Evolutionary conservation across 2,329 filamentous ascomycete genomes (phyloP).

Genomic region (Pseudopithomyces maydicus): DNA sequence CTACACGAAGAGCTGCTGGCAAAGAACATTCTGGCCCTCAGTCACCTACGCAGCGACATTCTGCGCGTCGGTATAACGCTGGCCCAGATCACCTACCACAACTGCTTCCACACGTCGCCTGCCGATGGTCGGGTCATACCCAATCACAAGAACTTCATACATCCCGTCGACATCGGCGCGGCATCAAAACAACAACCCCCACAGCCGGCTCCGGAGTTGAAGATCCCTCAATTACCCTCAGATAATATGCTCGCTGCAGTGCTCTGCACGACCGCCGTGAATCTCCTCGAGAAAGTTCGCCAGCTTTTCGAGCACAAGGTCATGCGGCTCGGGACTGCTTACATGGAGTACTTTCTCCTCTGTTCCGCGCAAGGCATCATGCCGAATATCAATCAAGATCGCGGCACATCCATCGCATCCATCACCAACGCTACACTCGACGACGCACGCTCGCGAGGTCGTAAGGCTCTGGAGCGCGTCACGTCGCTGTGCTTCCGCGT

Average conservation of each 20-base stretch:
- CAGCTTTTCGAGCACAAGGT: conserved; percentile 40
- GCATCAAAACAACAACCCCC: conserved; percentile 9
- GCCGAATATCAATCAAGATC: conserved; percentile 22
- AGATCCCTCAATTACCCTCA: conserved; percentile 26
- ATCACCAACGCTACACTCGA: conserved; percentile 20
- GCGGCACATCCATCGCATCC: conserved; percentile 22
- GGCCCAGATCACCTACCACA: conserved; percentile 32
- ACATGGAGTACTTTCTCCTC: conserved; percentile 43
- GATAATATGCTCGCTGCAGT: conserved; percentile 32
- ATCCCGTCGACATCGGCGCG: conserved; percentile 10
- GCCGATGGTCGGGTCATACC: background rate
- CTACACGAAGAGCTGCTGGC: conserved; percentile 27
- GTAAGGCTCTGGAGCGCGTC: conserved; percentile 33
- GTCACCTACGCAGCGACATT: conserved; percentile 36
- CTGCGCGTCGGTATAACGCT: conserved; percentile 34
- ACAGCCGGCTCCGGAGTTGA: conserved; percentile 12
- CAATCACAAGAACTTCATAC: background rate
- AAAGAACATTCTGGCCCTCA: conserved; percentile 27
- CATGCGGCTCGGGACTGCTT: conserved; percentile 41
- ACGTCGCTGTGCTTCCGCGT: conserved; percentile 33
- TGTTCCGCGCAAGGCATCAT: conserved; percentile 38
- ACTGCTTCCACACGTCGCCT: conserved; percentile 20
- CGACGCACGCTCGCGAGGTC: conserved; percentile 25
- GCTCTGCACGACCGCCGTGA: conserved; percentile 30
- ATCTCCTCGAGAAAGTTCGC: conserved; percentile 35